Percentiles rank a stretch among this genome's conserved stretches.
Conservation (phyloP, 2,329 filamentous ascomycete genomes). For the Cercospora brassicicola region DNA sequence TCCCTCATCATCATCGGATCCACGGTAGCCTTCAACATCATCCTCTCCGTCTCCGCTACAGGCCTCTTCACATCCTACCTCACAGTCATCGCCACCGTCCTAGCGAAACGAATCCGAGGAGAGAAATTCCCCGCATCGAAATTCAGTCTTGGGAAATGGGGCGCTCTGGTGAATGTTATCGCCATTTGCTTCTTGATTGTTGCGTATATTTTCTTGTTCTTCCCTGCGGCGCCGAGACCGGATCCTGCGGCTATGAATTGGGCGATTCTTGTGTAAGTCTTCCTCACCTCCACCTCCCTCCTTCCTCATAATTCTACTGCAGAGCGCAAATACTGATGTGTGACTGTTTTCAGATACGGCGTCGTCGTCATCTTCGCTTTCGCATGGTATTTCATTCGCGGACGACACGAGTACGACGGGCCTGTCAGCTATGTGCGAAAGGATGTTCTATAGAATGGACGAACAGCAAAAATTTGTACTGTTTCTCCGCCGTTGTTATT, state of each 20-base stretch:
- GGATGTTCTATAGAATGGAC: conserved; percentile 7
- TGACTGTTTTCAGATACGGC: neutral
- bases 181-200: conserved; percentile 27
- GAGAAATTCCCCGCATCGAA: conserved; percentile 27
- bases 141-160: conserved; percentile 32
- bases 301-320: neutral
- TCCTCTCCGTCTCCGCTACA: conserved; percentile 42
- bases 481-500: neutral
- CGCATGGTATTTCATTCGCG: conserved; percentile 24
- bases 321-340: neutral
- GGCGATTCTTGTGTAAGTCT: conserved; percentile 33
- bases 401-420: conserved; percentile 29
- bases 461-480: neutral
- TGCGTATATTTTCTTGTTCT: conserved; percentile 30
- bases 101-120: conserved; percentile 26
- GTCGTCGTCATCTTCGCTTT: conserved; percentile 22
- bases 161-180: conserved; percentile 32
- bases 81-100: conserved; percentile 27
- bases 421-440: conserved; percentile 28
- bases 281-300: neutral
- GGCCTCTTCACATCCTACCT: conserved; percentile 32
- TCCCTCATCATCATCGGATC: conserved; percentile 42
- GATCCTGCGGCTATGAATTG: conserved; percentile 35
- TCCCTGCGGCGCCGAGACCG: conserved; percentile 30
- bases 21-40: conserved; percentile 47